Percentiles rank a stretch among this genome's conserved stretches.
These are phyloP conservation scores for Cyclospora cayetanensis DNA, from an alignment of 169 alveolate species.

Conservation along the genomic window DNA sequence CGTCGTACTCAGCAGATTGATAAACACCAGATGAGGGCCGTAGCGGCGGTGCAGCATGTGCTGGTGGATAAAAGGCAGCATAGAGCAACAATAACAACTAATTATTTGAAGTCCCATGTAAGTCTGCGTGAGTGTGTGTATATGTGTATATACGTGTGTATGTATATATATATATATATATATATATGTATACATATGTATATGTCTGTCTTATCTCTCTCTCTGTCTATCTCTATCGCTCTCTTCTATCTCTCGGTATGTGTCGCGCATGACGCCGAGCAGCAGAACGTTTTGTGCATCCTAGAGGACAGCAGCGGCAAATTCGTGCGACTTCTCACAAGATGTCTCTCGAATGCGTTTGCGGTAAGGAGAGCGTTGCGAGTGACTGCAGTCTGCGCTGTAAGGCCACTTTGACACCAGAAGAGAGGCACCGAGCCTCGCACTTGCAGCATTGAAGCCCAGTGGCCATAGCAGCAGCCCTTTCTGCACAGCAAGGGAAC, in stretches of 20 bases:
- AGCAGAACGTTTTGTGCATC: too few relatives aligned
- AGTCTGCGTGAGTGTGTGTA: neutral
- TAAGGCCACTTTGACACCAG: conserved; percentile 94
- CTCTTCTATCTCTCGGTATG: too few relatives aligned
- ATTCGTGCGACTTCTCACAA: too few relatives aligned
- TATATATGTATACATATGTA: neutral
- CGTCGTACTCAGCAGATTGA: conserved; percentile 81
- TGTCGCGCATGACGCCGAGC: too few relatives aligned
- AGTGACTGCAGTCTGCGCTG: conserved; percentile 79
- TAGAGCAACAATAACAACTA: conserved; percentile 5
- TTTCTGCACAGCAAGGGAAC: neutral
- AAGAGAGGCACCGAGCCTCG: conserved; percentile 98
- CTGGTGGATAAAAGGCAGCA: conserved; percentile 67
- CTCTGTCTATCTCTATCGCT: neutral
- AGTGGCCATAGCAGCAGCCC: conserved; percentile 1
- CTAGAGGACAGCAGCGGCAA: too few relatives aligned
- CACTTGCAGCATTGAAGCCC: conserved; percentile 65
- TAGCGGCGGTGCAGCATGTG: conserved; percentile 78
- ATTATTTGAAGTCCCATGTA: neutral
- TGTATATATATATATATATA: neutral
- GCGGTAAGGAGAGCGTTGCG: conserved; percentile 75
- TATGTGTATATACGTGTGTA: neutral
- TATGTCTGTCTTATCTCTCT: neutral
- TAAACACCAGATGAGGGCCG: conserved; percentile 80
- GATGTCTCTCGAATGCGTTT: conserved; percentile 80